phyloP scores from a whole-genome alignment of 2,329 filamentous ascomycete genomes.

The Chaetothyriales sp. region DNA sequence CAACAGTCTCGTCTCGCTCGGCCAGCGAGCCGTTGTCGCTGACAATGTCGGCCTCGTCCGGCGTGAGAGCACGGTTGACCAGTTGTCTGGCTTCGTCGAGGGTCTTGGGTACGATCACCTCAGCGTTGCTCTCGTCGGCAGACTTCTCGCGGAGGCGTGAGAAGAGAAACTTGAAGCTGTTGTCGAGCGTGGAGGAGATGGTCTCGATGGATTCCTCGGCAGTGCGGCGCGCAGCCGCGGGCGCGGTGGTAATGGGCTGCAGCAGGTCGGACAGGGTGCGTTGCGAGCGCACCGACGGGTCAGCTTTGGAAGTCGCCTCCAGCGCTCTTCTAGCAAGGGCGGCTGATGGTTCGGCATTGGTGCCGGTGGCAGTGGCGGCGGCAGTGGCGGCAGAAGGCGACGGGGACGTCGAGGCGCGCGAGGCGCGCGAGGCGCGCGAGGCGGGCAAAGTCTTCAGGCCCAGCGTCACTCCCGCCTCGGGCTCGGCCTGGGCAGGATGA shows the following conservation, averaged over 20 bases:
- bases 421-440: conserved; percentile 4
- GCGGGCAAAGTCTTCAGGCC: conserved; percentile 1
- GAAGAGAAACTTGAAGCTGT: conserved; percentile 86
- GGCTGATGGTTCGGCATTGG: background rate
- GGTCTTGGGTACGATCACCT: conserved; percentile 60
- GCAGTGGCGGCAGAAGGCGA: conserved; percentile 17
- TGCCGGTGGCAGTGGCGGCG: conserved; percentile 13
- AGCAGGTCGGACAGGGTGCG: conserved; percentile 74
- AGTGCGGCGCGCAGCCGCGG: conserved; percentile 71
- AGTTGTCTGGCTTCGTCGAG: conserved; percentile 85
- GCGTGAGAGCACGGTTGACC: conserved; percentile 43
- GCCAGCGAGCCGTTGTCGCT: conserved; percentile 41
- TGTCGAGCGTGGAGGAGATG: conserved; percentile 78
- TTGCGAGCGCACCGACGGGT: conserved; percentile 42
- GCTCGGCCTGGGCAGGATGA: conserved; percentile 9
- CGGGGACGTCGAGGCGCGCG: conserved; percentile 9
- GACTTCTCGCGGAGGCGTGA: conserved; percentile 67
- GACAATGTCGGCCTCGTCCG: conserved; percentile 35
- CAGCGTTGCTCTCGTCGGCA: conserved; percentile 32
- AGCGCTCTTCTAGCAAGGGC: background rate
- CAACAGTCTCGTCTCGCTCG: conserved; percentile 21
- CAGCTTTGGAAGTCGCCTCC: background rate
- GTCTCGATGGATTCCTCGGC: conserved; percentile 87
- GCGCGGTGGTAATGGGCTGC: conserved; percentile 67
- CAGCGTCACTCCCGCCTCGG: conserved; percentile 6